Percentiles rank a stretch among this genome's conserved stretches.
Conservation (phyloP, 257 asterid genomes). For the Nicotiana tabacum region DNA sequence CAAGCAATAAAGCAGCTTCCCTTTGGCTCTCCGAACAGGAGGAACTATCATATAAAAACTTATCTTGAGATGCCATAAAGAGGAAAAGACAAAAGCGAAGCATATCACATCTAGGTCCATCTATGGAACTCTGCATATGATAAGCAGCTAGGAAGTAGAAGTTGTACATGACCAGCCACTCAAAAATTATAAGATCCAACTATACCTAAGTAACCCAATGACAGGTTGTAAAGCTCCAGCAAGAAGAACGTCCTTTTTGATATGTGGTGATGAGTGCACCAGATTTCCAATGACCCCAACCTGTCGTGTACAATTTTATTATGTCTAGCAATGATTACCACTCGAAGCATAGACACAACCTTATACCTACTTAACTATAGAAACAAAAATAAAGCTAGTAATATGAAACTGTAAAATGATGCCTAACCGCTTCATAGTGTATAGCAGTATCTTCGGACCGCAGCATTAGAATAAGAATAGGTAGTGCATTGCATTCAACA, state of each 20-base stretch:
- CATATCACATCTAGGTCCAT: not conserved
- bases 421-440: slow-evolving; percentile 96
- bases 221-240: slow-evolving; percentile 99
- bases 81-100: slow-evolving; percentile 1
- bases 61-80: not conserved
- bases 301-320: slow-evolving; percentile 38
- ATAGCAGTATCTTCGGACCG: slow-evolving; percentile 92
- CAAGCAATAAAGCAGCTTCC: slow-evolving; percentile 98
- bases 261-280: slow-evolving; percentile 96
- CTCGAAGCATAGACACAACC: not conserved
- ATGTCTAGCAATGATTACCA: not conserved
- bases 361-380: slow-evolving; percentile 5
- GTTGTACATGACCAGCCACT: not conserved
- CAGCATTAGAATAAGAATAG: slow-evolving; percentile 89
- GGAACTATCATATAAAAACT: slow-evolving; percentile 47
- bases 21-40: slow-evolving; percentile 98
- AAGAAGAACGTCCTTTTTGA: slow-evolving; percentile 88
- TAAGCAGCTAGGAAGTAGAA: not conserved
- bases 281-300: slow-evolving; percentile 98
- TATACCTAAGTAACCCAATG: slow-evolving; percentile 88
- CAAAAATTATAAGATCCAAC: slow-evolving; percentile 1
- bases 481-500: slow-evolving; percentile 95
- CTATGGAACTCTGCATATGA: not conserved
- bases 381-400: not conserved
- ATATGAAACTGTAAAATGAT: slow-evolving; percentile 10